Conservation (phyloP, 805 yeast species). For the Schwanniomyces yamadae region DNA sequence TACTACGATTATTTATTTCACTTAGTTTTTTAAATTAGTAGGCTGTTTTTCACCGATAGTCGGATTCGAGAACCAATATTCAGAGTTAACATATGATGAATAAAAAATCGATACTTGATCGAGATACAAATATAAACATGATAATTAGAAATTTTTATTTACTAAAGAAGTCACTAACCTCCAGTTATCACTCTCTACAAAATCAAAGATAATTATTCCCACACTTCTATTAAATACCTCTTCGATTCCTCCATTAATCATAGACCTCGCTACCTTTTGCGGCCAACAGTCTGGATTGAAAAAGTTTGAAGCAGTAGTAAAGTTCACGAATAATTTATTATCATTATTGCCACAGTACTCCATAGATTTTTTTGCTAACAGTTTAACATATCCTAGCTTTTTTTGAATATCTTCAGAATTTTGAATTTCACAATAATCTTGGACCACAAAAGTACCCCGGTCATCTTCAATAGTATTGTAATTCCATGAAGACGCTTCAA, state of each 20-base stretch:
- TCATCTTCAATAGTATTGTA: constrained; percentile 68
- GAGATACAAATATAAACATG: neutral
- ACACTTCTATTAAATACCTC: constrained; percentile 52
- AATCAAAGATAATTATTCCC: constrained; percentile 70
- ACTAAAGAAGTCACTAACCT: constrained; percentile 49
- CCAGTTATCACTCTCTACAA: constrained; percentile 64
- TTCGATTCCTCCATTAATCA: constrained; percentile 42
- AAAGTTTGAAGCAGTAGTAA: constrained; percentile 72
- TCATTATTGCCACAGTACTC: constrained; percentile 42
- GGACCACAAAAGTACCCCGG: constrained; percentile 60
- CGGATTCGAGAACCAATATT: too few species aligned
- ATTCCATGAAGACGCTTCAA: constrained; percentile 65
- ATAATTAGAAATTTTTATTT: constrained; percentile 44
- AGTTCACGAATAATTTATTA: constrained; percentile 65
- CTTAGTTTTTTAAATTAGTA: too few species aligned
- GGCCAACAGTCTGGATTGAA: constrained; percentile 78
- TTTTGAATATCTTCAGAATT: constrained; percentile 50
- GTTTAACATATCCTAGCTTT: constrained; percentile 57
- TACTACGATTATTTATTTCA: too few species aligned
- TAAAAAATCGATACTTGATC: too few species aligned
- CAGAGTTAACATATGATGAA: too few species aligned
- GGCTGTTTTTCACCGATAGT: too few species aligned
- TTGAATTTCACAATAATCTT: constrained; percentile 70
- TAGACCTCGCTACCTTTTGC: constrained; percentile 55
- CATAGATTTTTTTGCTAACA: constrained; percentile 52